Percentiles rank a stretch among this genome's conserved stretches.
These are phyloP conservation scores for Leucocoprinus leucothites DNA, from an alignment of 768 basidiomycete genomes.

Conservation along the genomic window DNA sequence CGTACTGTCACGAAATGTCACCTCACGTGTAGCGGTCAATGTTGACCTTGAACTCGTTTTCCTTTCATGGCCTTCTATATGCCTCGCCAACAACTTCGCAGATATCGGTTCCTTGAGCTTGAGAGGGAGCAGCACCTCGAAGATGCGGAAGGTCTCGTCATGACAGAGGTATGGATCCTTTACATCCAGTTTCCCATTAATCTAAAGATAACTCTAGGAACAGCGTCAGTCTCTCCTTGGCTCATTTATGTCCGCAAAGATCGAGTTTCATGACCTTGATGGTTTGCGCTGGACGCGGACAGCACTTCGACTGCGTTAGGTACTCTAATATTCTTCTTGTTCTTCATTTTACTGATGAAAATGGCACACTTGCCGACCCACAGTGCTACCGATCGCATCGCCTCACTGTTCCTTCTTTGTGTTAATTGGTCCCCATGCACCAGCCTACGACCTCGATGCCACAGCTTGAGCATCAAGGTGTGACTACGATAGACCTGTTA, in stretches of 20 bases:
- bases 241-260: constrained; percentile 54
- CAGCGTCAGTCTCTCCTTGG: constrained; percentile 34
- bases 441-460: too few species aligned
- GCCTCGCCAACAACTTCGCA: constrained; percentile 44
- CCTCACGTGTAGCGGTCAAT: neutral
- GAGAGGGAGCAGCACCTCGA: constrained; percentile 52
- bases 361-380: neutral
- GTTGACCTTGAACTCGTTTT: neutral
- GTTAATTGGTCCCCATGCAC: too few species aligned
- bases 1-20: constrained; percentile 9
- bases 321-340: neutral
- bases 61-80: constrained; percentile 12
- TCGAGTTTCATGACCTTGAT: constrained; percentile 61
- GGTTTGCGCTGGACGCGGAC: constrained; percentile 49
- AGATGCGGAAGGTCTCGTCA: constrained; percentile 52
- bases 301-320: constrained; percentile 28
- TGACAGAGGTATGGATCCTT: constrained; percentile 45
- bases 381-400: neutral
- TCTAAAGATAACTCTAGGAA: constrained; percentile 26
- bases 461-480: too few species aligned
- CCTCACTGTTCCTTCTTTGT: too few species aligned
- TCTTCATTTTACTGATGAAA: neutral
- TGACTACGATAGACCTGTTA: too few species aligned
- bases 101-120: constrained; percentile 41
- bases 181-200: neutral